Conservation (phyloP, 495 filamentous ascomycete genomes). For the Hypoxylon intermedium region DNA sequence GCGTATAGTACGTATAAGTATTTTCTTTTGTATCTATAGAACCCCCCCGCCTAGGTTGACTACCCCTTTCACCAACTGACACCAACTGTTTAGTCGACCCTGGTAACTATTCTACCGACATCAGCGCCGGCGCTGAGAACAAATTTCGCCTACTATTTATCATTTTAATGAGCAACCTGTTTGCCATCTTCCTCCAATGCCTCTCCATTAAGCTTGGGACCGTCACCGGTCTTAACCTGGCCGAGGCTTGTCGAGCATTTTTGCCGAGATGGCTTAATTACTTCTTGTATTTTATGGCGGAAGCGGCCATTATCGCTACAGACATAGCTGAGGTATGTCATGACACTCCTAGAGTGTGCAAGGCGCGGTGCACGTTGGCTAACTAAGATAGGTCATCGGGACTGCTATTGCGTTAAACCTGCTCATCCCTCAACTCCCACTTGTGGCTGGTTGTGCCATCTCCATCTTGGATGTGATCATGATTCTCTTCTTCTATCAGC, state of each 20-base stretch:
- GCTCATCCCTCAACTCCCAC: slow-evolving; percentile 74
- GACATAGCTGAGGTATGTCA: slow-evolving; percentile 78
- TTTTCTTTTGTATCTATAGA: background rate
- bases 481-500: slow-evolving; percentile 85
- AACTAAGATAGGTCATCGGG: slow-evolving; percentile 72
- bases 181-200: slow-evolving; percentile 83
- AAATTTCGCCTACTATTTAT: slow-evolving; percentile 78
- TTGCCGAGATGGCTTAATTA: slow-evolving; percentile 80
- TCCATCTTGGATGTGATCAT: slow-evolving; percentile 85
- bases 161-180: slow-evolving; percentile 80
- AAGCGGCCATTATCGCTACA: slow-evolving; percentile 84
- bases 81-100: slow-evolving; percentile 71
- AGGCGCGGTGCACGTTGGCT: background rate
- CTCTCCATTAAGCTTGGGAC: slow-evolving; percentile 84
- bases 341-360: background rate
- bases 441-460: slow-evolving; percentile 86
- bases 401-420: slow-evolving; percentile 91
- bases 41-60: background rate
- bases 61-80: slow-evolving; percentile 10
- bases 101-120: slow-evolving; percentile 86
- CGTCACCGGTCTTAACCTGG: slow-evolving; percentile 83
- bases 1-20: no score
- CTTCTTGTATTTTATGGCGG: slow-evolving; percentile 74
- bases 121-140: slow-evolving; percentile 72
- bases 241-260: slow-evolving; percentile 77